Evolutionary conservation across 179 eudicot genomes (phyloP), one percentile per base, ranked within the genome.

Genomic region (Spergularia azorica): DNA sequence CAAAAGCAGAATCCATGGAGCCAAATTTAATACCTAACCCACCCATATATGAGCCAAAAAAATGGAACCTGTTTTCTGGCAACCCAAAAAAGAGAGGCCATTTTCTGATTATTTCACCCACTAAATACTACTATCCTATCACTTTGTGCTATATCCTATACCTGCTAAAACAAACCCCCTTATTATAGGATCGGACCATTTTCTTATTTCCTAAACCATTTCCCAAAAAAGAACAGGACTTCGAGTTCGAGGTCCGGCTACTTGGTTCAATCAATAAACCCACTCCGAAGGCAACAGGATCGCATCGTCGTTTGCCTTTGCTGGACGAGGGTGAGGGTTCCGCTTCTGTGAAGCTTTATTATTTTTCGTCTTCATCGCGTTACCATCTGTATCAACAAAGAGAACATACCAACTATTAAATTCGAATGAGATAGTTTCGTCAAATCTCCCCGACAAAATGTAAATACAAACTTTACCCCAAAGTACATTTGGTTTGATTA

Each of bases 1-100:
- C 74, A 72, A 38, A 68, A 78, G 5, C 71, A 70, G 12, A 17
- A 54, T 43, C 81, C 73, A 73, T 36, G 77, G 57, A 79, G 81
- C 77, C 39, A 73, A 73, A 79, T 55, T 78, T 72, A 78, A 77
- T 70, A 76, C 63, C 57, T n/a, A 43, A 50, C 48, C 39, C n/a
- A 6, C 14, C 32, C 32, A 26, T 26, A 26, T 26, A 26, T 26
- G 32, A 26, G 32, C 16, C 14, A 18, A 6, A 60, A 60, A 36
- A 38, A 71, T 54, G 67, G 18, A 67, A 21, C 71, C 18, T 71
- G 41, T 63, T 6, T 62, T 58, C 39, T 67, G 79, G 43, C 43
- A 20, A 2, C 63, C 64, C n/a, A 64, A 48, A 61, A 69, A 21
- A 41, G 11, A 21, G 11, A 67, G 17, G 68, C 55, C 36, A 59